Conservation (phyloP, 768 basidiomycete genomes). For the Serendipita sp. region DNA sequence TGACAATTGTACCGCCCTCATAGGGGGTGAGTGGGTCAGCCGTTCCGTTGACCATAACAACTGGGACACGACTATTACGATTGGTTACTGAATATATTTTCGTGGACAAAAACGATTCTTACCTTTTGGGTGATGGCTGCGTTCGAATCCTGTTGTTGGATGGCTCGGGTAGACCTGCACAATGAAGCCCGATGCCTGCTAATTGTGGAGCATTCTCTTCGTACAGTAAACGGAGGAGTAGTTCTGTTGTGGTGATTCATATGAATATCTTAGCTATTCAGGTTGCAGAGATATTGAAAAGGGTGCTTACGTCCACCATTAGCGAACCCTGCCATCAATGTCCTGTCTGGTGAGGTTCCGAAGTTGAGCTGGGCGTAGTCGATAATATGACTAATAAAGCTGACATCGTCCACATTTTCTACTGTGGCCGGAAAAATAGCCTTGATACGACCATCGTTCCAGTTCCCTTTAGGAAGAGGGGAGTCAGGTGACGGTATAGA, state of each 20-base stretch:
- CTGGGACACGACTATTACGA: neutral
- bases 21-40: neutral
- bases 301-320: neutral
- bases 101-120: neutral
- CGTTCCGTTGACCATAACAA: neutral
- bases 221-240: neutral
- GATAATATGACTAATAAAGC: neutral
- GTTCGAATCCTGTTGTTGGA: neutral
- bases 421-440: neutral
- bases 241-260: neutral
- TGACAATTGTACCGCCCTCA: neutral
- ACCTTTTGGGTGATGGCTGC: neutral
- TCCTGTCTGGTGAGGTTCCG: neutral
- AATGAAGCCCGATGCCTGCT: neutral
- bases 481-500: neutral
- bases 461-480: neutral
- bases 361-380: neutral
- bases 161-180: neutral
- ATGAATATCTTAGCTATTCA: neutral
- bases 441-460: neutral
- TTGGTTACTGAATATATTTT: neutral
- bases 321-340: neutral
- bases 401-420: neutral
- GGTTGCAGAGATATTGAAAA: neutral
- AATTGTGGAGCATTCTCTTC: neutral